Conservation (phyloP, 2,329 filamentous ascomycete species). For the Zymoseptoria tritici region DNA sequence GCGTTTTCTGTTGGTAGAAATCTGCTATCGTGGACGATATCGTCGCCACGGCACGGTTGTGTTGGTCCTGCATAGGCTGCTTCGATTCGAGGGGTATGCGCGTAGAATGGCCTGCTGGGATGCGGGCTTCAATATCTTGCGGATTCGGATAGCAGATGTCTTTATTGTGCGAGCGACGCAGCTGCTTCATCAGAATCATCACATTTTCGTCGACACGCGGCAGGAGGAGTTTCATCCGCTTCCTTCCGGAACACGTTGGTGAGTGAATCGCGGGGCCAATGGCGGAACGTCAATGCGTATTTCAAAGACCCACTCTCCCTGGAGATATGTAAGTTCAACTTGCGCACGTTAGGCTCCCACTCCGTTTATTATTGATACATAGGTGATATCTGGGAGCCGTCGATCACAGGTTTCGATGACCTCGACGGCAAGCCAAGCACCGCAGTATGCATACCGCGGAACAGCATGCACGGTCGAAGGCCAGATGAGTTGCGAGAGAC, state of each 20-base stretch:
- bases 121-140: neutral
- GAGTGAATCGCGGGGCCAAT: neutral
- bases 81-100: too few relatives aligned
- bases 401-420: neutral
- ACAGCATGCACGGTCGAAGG: too few relatives aligned
- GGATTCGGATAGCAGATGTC: neutral
- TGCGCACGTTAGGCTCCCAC: neutral
- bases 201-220: neutral
- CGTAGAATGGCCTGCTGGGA: neutral
- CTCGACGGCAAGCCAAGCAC: neutral
- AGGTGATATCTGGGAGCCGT: neutral
- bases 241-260: neutral
- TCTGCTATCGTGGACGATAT: conserved; percentile 10
- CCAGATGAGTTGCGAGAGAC: neutral
- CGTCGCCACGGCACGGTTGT: conserved; percentile 7
- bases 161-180: neutral
- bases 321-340: neutral
- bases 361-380: too few relatives aligned
- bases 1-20: conserved; percentile 41
- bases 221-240: neutral
- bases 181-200: neutral
- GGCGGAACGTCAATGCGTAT: neutral
- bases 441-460: too few relatives aligned
- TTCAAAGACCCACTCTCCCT: neutral
- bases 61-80: conserved; percentile 1